These are phyloP conservation scores for Amniculicola lignicola DNA, from an alignment of 495 filamentous ascomycete genomes.

Conservation along the genomic window DNA sequence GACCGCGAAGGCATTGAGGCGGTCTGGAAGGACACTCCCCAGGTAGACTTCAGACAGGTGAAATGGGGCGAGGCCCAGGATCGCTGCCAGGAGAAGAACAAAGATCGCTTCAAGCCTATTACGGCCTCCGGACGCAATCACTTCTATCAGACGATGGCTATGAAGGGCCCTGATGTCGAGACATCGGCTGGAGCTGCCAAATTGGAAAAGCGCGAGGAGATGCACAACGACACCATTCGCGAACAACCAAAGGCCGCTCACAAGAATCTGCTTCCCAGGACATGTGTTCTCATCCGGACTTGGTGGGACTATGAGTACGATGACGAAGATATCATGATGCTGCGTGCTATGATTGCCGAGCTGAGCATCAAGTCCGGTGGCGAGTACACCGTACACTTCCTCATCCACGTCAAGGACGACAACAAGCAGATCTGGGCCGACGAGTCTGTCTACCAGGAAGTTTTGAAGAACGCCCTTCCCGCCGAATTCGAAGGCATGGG, in stretches of 20 bases:
- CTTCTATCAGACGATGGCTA: slow-evolving; percentile 48
- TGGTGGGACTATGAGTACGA: slow-evolving; percentile 58
- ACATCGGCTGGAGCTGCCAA: background rate
- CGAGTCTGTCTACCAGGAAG: slow-evolving; percentile 57
- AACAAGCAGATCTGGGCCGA: slow-evolving; percentile 65
- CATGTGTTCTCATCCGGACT: slow-evolving; percentile 60
- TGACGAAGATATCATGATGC: slow-evolving; percentile 43
- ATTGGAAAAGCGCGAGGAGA: background rate
- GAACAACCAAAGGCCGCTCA: slow-evolving; percentile 19
- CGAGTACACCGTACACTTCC: slow-evolving; percentile 62
- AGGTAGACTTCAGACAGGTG: slow-evolving; percentile 70
- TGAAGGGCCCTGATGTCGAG: slow-evolving; percentile 37
- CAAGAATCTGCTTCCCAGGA: slow-evolving; percentile 50
- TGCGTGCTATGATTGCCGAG: slow-evolving; percentile 60
- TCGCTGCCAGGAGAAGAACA: slow-evolving; percentile 66
- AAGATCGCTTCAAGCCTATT: slow-evolving; percentile 59
- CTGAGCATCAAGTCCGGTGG: slow-evolving; percentile 60
- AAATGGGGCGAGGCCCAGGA: slow-evolving; percentile 74
- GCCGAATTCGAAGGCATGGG: slow-evolving; percentile 84
- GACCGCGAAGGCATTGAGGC: slow-evolving; percentile 70
- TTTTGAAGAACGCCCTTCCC: slow-evolving; percentile 70
- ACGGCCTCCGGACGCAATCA: slow-evolving; percentile 44
- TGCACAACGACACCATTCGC: slow-evolving; percentile 20
- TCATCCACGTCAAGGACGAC: slow-evolving; percentile 65
- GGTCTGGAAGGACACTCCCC: slow-evolving; percentile 61